These are phyloP conservation scores for Artemisia tridentata DNA, from an alignment of 129 eudicot species.

Conservation along the genomic window DNA sequence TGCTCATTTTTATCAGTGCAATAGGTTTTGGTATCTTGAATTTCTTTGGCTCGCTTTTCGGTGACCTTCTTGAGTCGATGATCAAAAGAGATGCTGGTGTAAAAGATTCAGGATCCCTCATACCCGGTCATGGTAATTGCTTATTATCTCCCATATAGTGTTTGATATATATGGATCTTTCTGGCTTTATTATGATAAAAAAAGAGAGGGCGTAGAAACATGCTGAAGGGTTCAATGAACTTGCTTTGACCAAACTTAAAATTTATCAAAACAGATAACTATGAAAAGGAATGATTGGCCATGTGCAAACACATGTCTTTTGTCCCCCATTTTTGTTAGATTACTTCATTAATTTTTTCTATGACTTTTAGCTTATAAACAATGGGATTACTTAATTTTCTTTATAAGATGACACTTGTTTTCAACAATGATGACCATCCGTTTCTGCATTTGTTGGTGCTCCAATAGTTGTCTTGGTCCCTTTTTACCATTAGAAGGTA, in stretches of 20 bases:
- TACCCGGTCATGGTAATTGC: slow-evolving; percentile 90
- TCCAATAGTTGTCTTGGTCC: too few relatives aligned
- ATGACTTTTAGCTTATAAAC: background rate
- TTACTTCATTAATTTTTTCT: background rate
- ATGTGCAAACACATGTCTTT: slow-evolving; percentile 29
- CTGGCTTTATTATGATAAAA: slow-evolving; percentile 1
- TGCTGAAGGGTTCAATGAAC: slow-evolving; percentile 7
- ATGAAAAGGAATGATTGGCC: slow-evolving; percentile 19
- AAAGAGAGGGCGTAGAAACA: background rate
- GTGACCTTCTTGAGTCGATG: slow-evolving; percentile 93
- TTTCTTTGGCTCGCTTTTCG: slow-evolving; percentile 92
- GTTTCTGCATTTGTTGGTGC: too few relatives aligned
- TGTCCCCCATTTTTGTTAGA: slow-evolving; percentile 19
- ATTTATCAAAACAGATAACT: slow-evolving; percentile 1
- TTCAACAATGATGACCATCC: background rate
- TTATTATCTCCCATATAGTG: background rate
- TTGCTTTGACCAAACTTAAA: slow-evolving; percentile 21
- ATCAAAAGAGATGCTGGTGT: slow-evolving; percentile 99
- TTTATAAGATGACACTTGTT: background rate
- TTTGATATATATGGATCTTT: slow-evolving; percentile 1
- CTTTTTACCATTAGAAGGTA: too few relatives aligned
- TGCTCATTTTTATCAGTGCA: slow-evolving; percentile 51
- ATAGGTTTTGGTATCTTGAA: slow-evolving; percentile 73
- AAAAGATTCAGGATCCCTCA: slow-evolving; percentile 99
- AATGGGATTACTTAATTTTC: background rate